Conservation (phyloP, 495 filamentous ascomycete genomes). For the Xylaria venustula region DNA sequence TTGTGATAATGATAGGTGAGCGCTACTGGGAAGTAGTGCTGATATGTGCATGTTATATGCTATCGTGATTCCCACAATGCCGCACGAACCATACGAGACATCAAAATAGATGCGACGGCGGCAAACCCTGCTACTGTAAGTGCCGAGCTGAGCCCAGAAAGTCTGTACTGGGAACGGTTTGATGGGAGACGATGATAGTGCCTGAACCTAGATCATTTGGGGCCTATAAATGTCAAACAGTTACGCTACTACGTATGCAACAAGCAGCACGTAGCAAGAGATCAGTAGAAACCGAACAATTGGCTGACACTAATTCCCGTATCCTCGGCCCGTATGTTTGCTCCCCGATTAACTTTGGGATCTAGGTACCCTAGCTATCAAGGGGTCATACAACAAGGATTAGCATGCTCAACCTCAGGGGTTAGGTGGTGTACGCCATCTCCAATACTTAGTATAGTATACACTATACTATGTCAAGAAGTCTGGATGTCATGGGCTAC, state of each 20-base stretch:
- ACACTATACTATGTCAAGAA: background rate
- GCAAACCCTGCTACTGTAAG: background rate
- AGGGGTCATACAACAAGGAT: conserved; percentile 3
- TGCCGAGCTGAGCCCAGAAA: too few species aligned
- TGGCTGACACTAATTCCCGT: background rate
- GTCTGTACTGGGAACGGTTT: too few species aligned
- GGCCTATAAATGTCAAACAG: too few species aligned
- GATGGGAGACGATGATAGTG: too few species aligned
- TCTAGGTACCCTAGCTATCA: background rate
- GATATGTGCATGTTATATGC: too few species aligned
- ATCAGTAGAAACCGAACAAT: background rate
- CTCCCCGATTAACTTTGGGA: background rate
- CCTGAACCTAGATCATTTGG: too few species aligned
- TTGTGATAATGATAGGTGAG: background rate
- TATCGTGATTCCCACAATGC: background rate
- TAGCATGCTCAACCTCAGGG: background rate
- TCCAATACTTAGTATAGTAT: background rate
- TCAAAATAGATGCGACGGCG: background rate
- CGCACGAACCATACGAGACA: conserved; percentile 7
- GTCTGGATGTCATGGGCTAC: background rate
- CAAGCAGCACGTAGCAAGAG: too few species aligned
- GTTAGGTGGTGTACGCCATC: background rate
- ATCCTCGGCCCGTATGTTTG: background rate
- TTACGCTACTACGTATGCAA: too few species aligned
- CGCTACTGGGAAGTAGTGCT: too few species aligned